Evolutionary conservation across 75 land plant genomes (phyloP).

Genomic region (Azolla pinnata): DNA sequence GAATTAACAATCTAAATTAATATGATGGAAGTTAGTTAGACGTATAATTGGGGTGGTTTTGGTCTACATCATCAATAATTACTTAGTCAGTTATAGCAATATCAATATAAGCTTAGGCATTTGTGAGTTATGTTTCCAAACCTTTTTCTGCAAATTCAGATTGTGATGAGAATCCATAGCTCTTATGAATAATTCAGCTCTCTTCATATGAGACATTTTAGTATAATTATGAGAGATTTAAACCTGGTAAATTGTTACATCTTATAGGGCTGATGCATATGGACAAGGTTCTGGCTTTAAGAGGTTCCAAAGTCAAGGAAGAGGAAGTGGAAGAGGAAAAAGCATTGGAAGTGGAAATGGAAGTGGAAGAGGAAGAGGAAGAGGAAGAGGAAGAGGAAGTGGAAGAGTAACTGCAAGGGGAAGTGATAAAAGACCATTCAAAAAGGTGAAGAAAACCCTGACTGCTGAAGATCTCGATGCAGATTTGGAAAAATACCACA

Average conservation of each 20-base stretch:
- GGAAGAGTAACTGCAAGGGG: too few relatives aligned
- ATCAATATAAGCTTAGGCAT: too few relatives aligned
- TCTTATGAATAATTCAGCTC: background rate
- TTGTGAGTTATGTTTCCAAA: background rate
- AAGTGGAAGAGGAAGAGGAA: too few relatives aligned
- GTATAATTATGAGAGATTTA: background rate
- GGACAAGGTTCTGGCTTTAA: conserved; percentile 19
- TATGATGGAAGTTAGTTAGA: too few relatives aligned
- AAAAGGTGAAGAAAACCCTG: background rate
- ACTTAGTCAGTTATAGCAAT: too few relatives aligned
- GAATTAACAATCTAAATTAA: too few relatives aligned
- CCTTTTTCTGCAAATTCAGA: background rate
- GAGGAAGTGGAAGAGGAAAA: conserved; percentile 29
- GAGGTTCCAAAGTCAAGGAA: conserved; percentile 15
- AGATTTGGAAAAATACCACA: conserved; percentile 63
- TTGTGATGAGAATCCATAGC: background rate
- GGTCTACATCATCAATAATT: too few relatives aligned
- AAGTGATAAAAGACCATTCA: too few relatives aligned
- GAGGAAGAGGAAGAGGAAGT: too few relatives aligned
- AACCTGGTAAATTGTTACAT: background rate
- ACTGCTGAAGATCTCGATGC: conserved; percentile 59
- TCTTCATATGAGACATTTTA: background rate
- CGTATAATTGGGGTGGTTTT: too few relatives aligned
- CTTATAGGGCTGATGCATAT: conserved; percentile 14
- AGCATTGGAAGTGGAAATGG: too few relatives aligned